Conservation (phyloP, 2,329 filamentous ascomycete genomes). For the Trichoderma arundinaceum region DNA sequence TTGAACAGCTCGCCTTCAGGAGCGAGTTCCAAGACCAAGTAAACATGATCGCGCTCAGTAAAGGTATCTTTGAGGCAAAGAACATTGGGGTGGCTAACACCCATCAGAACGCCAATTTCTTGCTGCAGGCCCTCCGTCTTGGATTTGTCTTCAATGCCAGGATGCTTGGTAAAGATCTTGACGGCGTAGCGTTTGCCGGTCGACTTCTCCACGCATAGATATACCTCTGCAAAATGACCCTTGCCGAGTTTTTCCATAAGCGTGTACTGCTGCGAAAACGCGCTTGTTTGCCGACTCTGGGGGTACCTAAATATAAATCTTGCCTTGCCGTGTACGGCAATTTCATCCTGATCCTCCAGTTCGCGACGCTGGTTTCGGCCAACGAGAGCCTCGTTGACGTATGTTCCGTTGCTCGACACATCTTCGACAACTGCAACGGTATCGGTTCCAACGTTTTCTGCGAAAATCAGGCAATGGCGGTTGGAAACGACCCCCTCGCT, state of each 20-base stretch:
- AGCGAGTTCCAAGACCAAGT: constrained; percentile 88
- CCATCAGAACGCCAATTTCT: constrained; percentile 95
- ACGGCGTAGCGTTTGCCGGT: constrained; percentile 86
- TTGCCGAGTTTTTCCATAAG: constrained; percentile 87
- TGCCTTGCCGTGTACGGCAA: constrained; percentile 82
- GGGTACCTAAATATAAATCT: constrained; percentile 94
- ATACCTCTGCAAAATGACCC: constrained; percentile 94
- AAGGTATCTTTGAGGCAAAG: constrained; percentile 95
- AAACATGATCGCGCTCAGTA: constrained; percentile 87
- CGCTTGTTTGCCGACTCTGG: constrained; percentile 71
- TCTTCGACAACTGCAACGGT: constrained; percentile 84
- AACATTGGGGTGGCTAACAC: constrained; percentile 93
- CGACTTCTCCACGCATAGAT: constrained; percentile 84
- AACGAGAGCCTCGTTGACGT: constrained; percentile 88
- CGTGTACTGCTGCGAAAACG: constrained; percentile 85
- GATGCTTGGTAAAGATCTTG: constrained; percentile 89
- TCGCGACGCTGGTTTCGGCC: constrained; percentile 92
- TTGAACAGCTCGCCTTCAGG: constrained; percentile 96
- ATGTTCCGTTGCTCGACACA: constrained; percentile 94
- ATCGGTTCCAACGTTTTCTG: constrained; percentile 62
- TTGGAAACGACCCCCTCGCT: constrained; percentile 85
- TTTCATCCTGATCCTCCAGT: constrained; percentile 87
- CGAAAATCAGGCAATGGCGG: constrained; percentile 74
- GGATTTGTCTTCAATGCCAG: constrained; percentile 79
- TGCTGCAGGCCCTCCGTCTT: constrained; percentile 89